These are phyloP conservation scores for Hymenoscyphus scutula DNA, from an alignment of 2,329 filamentous ascomycete species.

Conservation along the genomic window DNA sequence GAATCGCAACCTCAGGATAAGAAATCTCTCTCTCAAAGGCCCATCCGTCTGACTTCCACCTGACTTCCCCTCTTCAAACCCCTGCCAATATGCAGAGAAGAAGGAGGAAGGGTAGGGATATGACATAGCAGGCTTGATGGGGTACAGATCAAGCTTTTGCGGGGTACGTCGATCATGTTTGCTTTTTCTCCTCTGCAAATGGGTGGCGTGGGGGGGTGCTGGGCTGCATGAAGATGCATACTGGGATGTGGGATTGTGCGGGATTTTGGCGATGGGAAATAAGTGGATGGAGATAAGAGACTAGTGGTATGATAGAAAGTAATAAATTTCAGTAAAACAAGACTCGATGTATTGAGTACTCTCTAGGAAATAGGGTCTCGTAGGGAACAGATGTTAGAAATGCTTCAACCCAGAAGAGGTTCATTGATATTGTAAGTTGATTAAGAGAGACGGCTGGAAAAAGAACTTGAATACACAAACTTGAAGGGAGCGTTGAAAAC, in stretches of 20 bases:
- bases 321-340: neutral
- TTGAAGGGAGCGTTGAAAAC: neutral
- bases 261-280: neutral
- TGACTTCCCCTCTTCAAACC: neutral
- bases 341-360: neutral
- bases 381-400: neutral
- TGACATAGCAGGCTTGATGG: neutral
- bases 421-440: no score
- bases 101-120: neutral
- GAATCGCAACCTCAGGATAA: neutral
- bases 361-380: neutral
- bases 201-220: neutral
- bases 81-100: neutral
- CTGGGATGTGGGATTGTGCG: neutral
- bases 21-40: neutral
- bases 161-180: neutral
- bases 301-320: neutral
- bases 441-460: neutral
- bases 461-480: neutral
- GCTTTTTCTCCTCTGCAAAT: neutral
- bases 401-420: neutral
- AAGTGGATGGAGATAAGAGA: neutral
- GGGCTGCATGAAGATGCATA: neutral
- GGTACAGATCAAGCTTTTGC: constrained; percentile 4
- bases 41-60: neutral